Base-by-base conservation (phyloP, 164 flowering plant species). In the Sextonia rubra region DNA sequence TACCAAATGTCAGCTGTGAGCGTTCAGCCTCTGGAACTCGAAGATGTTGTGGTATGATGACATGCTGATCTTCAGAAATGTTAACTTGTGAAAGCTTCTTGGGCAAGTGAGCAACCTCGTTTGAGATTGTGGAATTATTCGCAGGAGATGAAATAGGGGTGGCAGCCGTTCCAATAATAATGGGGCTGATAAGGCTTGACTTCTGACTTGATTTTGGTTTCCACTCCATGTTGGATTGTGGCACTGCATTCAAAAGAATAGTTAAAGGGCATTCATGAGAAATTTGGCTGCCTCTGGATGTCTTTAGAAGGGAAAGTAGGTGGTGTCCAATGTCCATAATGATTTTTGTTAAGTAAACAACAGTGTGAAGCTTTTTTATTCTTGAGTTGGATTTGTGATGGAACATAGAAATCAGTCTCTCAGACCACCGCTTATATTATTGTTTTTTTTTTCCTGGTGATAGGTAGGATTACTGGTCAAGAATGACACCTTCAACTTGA, bases 11-110 rank as follows among this genome's bases (percentile, higher is more conserved):
- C 62, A 95, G 84, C 66, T 71, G 82, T 73, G 78, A 81, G 17
- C 94, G 89, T 66, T 89, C 97, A 68, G 90, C 81, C 75, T 89
- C 93, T 14, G 92, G 86, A 68, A 92, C 97, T 79, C 93, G 90
- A 74, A 95, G 90, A 77, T 92, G 93, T 60, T 88, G 82, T 20
- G 98, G 93, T 69, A 95, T 95, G 77, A 95, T 85, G 52, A 95
- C 99, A 84, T 89, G 91, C 79, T 89, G 90, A 75, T 83, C 76
- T 64, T 87, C 92, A 74, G 75, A 30, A 44, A 88, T 49, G 71
- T 77, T 85, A 23, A 81, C 76, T 74, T 65, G 80, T 24, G 90
- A 83, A 71, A 87, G 74, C 73, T 83, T 82, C 76, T 88, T 97
- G 69, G 86, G 81, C 83, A 88, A 71, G 66, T 81, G 79, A 70